phyloP scores from a whole-genome alignment of 2,329 filamentous ascomycete species.

The Fusarium protoensiforme region DNA sequence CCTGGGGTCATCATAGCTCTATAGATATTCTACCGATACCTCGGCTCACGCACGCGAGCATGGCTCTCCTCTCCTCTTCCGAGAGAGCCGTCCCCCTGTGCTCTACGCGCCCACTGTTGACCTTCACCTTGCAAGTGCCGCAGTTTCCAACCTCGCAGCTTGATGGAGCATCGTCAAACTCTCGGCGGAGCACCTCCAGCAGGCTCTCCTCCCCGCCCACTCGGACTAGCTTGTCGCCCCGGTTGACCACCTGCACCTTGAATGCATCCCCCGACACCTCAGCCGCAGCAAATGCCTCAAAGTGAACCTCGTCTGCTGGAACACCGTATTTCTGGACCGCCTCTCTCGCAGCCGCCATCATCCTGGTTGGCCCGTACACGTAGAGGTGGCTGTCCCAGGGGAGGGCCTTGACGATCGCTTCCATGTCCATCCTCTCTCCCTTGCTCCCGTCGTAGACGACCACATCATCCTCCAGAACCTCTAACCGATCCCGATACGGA shows the following conservation, averaged over 20 bases:
- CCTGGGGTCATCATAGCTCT: conserved; percentile 49
- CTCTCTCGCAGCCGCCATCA: conserved; percentile 63
- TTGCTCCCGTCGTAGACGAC: conserved; percentile 64
- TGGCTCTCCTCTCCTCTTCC: conserved; percentile 54
- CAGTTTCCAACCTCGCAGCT: conserved; percentile 67
- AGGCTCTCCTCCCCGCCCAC: conserved; percentile 62
- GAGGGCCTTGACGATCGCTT: conserved; percentile 58
- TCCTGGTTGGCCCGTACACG: conserved; percentile 67
- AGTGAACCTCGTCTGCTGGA: conserved; percentile 64
- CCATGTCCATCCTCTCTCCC: conserved; percentile 64
- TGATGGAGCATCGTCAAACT: conserved; percentile 57
- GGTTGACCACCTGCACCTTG: conserved; percentile 62
- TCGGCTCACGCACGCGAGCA: conserved; percentile 65
- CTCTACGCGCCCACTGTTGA: conserved; percentile 57
- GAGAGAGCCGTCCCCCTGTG: conserved; percentile 61
- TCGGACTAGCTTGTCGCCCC: conserved; percentile 52
- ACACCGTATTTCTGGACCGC: conserved; percentile 57
- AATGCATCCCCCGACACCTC: conserved; percentile 69
- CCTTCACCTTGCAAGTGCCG: conserved; percentile 60
- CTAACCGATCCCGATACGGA: conserved; percentile 63
- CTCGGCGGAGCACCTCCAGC: conserved; percentile 58
- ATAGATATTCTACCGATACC: conserved; percentile 61
- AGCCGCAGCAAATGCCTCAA: conserved; percentile 67
- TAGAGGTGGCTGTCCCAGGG: conserved; percentile 69
- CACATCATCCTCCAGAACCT: conserved; percentile 54